phyloP scores from a whole-genome alignment of 2,329 filamentous ascomycete species.

The Curvularia eragrostidis region DNA sequence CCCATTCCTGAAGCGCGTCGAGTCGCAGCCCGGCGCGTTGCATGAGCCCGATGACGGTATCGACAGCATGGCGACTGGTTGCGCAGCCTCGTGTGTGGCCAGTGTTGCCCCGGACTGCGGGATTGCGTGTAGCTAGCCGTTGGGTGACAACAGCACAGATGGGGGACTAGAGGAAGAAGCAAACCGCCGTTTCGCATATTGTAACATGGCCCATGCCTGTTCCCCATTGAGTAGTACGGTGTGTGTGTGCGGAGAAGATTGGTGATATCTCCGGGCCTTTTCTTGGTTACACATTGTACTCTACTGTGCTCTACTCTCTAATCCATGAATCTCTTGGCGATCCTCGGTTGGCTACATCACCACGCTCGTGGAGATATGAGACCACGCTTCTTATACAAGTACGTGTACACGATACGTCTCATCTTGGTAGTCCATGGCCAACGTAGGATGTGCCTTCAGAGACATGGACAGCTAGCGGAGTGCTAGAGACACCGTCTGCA shows the following conservation, averaged over 20 bases:
- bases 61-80: background rate
- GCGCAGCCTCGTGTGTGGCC: background rate
- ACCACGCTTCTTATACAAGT: background rate
- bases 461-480: background rate
- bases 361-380: background rate
- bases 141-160: conserved; percentile 8
- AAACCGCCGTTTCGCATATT: conserved; percentile 4
- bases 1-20: conserved; percentile 14
- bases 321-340: background rate
- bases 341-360: background rate
- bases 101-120: background rate
- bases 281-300: too few species aligned
- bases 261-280: background rate
- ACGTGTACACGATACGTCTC: background rate
- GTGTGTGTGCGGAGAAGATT: background rate
- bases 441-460: background rate
- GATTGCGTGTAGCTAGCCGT: conserved; percentile 1
- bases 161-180: conserved; percentile 8
- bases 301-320: too few species aligned
- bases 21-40: conserved; percentile 10
- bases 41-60: background rate
- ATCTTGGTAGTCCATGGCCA: background rate
- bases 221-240: background rate
- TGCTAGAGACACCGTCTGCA: conserved; percentile 9
- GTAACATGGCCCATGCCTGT: background rate